A percentile compares a stretch with the other conserved stretches of the same genome.
Conservation (phyloP, 202 grass and related monocot species). For the Bolboschoenoplectus hybrid region DNA sequence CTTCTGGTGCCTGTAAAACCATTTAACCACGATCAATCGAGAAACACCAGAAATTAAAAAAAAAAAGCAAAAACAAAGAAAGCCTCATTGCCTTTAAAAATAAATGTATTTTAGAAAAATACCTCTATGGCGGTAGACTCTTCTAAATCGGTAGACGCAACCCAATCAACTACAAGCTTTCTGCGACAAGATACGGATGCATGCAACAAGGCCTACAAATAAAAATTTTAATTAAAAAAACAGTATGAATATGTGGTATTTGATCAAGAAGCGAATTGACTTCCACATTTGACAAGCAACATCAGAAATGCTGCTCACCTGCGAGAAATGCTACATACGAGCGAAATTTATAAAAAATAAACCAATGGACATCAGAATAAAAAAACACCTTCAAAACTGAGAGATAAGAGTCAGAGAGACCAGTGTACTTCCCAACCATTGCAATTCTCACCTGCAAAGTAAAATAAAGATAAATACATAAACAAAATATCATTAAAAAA, state of each 20-base stretch:
- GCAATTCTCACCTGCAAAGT: slow-evolving; percentile 84
- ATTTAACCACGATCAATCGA: slow-evolving; percentile 17
- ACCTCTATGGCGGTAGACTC: slow-evolving; percentile 75
- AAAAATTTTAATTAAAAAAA: slow-evolving; percentile 7
- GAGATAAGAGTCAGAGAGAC: slow-evolving; percentile 94
- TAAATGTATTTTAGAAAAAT: slow-evolving; percentile 24
- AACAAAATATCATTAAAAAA: background rate
- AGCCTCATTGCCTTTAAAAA: slow-evolving; percentile 14
- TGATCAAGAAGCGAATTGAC: background rate
- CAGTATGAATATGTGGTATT: background rate
- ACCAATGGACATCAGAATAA: slow-evolving; percentile 12
- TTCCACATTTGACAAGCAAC: background rate
- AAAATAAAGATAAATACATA: slow-evolving; percentile 32
- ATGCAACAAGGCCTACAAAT: slow-evolving; percentile 87
- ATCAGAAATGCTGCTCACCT: background rate
- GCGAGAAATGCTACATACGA: background rate
- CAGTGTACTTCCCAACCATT: slow-evolving; percentile 99
- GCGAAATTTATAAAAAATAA: slow-evolving; percentile 5
- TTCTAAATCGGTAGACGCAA: slow-evolving; percentile 87
- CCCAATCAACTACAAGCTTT: slow-evolving; percentile 92
- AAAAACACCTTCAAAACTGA: slow-evolving; percentile 74
- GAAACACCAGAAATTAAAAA: slow-evolving; percentile 37
- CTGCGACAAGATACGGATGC: slow-evolving; percentile 82
- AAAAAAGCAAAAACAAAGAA: background rate
- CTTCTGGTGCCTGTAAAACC: slow-evolving; percentile 68